phyloP scores from a whole-genome alignment of 176 grass and related monocot genomes.

The Oryza rufipogon region DNA sequence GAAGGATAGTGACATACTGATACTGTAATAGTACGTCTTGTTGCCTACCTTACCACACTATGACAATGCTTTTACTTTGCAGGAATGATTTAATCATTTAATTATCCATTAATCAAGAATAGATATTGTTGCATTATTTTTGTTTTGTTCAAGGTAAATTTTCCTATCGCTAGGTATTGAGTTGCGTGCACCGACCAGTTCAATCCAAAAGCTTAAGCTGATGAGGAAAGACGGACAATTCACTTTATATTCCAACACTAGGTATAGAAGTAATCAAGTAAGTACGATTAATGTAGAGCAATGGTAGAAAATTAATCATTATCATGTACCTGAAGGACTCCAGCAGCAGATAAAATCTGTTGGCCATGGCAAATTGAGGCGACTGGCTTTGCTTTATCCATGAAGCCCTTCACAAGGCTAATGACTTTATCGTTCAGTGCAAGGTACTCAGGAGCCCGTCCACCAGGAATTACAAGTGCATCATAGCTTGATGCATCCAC shows the following conservation, averaged over 20 bases:
- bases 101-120: background rate
- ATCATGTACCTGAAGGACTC: constrained; percentile 70
- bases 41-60: too few species aligned
- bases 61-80: too few species aligned
- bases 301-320: background rate
- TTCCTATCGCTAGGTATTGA: background rate
- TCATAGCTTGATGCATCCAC: constrained; percentile 68
- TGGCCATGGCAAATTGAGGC: constrained; percentile 96
- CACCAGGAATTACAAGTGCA: constrained; percentile 91
- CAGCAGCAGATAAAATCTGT: constrained; percentile 88
- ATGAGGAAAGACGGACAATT: too few species aligned
- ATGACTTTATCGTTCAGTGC: constrained; percentile 76
- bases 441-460: constrained; percentile 81
- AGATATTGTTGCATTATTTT: background rate
- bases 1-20: too few species aligned
- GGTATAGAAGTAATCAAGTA: background rate
- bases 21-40: too few species aligned
- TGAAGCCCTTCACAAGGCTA: constrained; percentile 71
- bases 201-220: too few species aligned
- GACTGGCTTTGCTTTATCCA: constrained; percentile 70
- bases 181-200: too few species aligned
- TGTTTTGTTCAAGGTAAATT: background rate
- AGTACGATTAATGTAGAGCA: background rate
- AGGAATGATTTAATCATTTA: background rate
- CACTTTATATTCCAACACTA: background rate